A percentile compares a stretch with the other conserved stretches of the same genome.
Evolutionary conservation across 352 stramenopile genomes (phyloP).

Genomic region (Globisporangium nagaii): DNA sequence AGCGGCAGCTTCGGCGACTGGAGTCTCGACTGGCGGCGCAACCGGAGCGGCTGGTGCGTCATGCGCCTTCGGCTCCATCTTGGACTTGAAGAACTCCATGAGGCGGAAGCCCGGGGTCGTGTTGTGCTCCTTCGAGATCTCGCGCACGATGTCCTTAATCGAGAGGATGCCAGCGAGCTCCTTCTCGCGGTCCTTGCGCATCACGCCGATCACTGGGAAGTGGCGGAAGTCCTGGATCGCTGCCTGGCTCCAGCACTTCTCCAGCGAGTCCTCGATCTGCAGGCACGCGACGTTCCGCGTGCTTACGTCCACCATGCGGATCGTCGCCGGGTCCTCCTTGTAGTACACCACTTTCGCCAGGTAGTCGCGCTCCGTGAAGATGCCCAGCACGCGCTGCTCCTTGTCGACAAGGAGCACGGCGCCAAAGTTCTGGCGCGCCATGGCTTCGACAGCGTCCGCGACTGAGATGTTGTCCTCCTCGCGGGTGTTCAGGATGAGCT

Average conservation of each 20-base stretch:
- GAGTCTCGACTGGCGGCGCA: too few relatives aligned
- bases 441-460: conserved; percentile 67
- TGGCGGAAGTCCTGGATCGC: conserved; percentile 70
- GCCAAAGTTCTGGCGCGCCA: conserved; percentile 78
- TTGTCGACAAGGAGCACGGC: conserved; percentile 80
- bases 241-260: conserved; percentile 74
- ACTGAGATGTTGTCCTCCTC: conserved; percentile 74
- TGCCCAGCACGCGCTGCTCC: conserved; percentile 72
- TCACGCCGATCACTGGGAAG: conserved; percentile 72
- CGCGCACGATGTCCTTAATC: conserved; percentile 83
- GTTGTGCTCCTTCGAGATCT: conserved; percentile 78
- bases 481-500: conserved; percentile 78
- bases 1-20: too few relatives aligned
- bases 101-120: conserved; percentile 69
- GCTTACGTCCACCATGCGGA: conserved; percentile 57
- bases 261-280: conserved; percentile 72
- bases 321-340: conserved; percentile 52
- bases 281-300: conserved; percentile 48
- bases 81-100: conserved; percentile 85
- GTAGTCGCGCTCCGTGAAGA: conserved; percentile 86
- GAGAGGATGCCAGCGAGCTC: conserved; percentile 77
- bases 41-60: conserved; percentile 5
- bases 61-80: conserved; percentile 50
- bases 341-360: conserved; percentile 71
- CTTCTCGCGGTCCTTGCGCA: conserved; percentile 72